Base-by-base conservation (phyloP, 495 filamentous ascomycete species). In the Astrocystis sublimbata region DNA sequence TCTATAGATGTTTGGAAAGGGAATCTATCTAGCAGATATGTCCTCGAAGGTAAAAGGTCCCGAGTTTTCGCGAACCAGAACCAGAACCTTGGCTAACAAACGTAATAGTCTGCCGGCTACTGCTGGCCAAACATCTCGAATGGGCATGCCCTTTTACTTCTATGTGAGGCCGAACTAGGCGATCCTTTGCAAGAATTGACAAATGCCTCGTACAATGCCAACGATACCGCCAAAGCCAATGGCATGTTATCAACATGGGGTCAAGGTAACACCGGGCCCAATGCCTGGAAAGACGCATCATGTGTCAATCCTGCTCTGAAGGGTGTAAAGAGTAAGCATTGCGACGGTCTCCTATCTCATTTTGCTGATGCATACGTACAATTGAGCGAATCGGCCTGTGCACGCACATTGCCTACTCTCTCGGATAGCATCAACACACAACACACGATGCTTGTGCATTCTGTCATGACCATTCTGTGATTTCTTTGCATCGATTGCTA, bases 1-100 rank as follows among this genome's bases (percentile, higher is more conserved):
- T 9, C 19, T 45, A 46, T 51, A 59, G 69, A 79, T 81, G 79
- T 96, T 94, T 64, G 92, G 89, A 64, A 93, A 94, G 71, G 92
- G 92, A n/a, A 86, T 96, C 43, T 96, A 97, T 70, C 79, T 96
- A 2, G 92, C 92, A 12, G 92, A 97, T 68, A 89, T 90, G 75
- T 88, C 85, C 49, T 81, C 63, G 84, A 82, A 81, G 50, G 69
- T 61, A 51, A 63, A n/a, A n/a, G n/a, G n/a, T n/a, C n/a, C n/a
- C n/a, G n/a, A n/a, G n/a, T n/a, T n/a, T n/a, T n/a, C n/a, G n/a
- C n/a, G n/a, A n/a, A n/a, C n/a, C n/a, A n/a, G n/a, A n/a, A n/a
- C n/a, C n/a, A n/a, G n/a, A n/a, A n/a, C n/a, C n/a, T n/a, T n/a
- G 13, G 38, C 58, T 71, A 90, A 92, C 60, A 33, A 9, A 30